Conservation (phyloP, 2,329 filamentous ascomycete genomes). For the Cladobotryum mycophilum region DNA sequence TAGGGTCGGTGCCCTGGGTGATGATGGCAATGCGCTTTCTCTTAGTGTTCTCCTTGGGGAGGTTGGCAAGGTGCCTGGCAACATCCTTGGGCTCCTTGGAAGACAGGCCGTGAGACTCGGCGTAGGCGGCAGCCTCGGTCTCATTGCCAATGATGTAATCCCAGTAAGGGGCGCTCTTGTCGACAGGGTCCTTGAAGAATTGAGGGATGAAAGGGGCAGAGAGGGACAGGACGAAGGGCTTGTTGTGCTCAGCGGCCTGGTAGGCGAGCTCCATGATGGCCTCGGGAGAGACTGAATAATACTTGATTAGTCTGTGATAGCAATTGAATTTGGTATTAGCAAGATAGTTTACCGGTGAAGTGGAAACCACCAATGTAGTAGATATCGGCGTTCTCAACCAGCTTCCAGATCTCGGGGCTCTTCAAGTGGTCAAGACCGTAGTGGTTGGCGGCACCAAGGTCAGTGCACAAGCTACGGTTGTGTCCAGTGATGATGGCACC, state of each 20-base stretch:
- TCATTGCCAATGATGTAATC: slow-evolving; percentile 97
- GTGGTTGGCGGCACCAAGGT: slow-evolving; percentile 92
- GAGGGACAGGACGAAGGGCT: slow-evolving; percentile 85
- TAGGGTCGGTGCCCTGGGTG: slow-evolving; percentile 91
- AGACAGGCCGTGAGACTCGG: slow-evolving; percentile 69
- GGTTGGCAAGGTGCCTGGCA: slow-evolving; percentile 74
- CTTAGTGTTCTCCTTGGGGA: slow-evolving; percentile 87
- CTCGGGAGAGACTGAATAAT: slow-evolving; percentile 65
- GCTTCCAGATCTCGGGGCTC: slow-evolving; percentile 81
- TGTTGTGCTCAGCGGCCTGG: slow-evolving; percentile 83
- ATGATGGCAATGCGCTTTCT: slow-evolving; percentile 82
- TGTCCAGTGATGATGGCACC: slow-evolving; percentile 96
- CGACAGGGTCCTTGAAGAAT: slow-evolving; percentile 96
- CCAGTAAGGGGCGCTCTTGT: slow-evolving; percentile 82
- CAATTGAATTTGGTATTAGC: background rate
- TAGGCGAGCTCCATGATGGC: slow-evolving; percentile 86
- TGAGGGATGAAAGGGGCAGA: slow-evolving; percentile 93
- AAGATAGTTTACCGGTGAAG: slow-evolving; percentile 56
- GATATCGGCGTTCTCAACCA: slow-evolving; percentile 80
- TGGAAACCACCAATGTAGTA: slow-evolving; percentile 97
- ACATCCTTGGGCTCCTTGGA: slow-evolving; percentile 78
- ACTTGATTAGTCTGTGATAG: background rate
- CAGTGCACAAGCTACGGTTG: slow-evolving; percentile 90
- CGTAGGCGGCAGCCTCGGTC: slow-evolving; percentile 84
- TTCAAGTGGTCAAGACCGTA: slow-evolving; percentile 94